Evolutionary conservation across 169 alveolate species (phyloP).

Genomic region (Eimeria nieschulzi): DNA sequence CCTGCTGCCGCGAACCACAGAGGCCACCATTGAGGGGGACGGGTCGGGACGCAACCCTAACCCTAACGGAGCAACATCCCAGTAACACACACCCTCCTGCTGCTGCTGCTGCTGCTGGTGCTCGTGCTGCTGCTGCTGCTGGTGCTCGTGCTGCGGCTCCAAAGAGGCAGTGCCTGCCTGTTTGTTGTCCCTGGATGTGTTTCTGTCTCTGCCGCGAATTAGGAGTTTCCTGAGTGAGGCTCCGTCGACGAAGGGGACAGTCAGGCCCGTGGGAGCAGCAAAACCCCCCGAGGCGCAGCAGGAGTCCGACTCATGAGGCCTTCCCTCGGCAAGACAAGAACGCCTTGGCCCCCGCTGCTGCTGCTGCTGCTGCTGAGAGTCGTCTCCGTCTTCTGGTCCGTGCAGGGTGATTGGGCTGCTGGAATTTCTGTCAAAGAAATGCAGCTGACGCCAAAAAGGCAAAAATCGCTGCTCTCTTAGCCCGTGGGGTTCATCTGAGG

Average conservation of each 20-base stretch:
- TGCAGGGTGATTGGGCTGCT: conserved; percentile 21
- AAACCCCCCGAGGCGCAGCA: conserved; percentile 39
- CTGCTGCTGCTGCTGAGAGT: background rate
- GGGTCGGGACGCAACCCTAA: conserved; percentile 24
- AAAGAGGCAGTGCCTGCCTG: background rate
- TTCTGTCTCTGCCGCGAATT: background rate
- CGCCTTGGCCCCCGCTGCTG: background rate
- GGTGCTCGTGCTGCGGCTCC: background rate
- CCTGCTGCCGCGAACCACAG: conserved; percentile 5
- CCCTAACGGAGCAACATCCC: background rate
- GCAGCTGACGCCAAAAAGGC: conserved; percentile 42
- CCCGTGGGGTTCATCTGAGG: background rate
- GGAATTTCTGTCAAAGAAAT: conserved; percentile 1
- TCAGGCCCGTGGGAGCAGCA: conserved; percentile 58
- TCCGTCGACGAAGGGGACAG: conserved; percentile 39
- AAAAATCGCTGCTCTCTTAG: background rate
- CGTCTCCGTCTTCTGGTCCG: background rate
- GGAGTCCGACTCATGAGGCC: conserved; percentile 6
- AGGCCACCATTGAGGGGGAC: conserved; percentile 22
- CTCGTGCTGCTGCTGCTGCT: conserved; percentile 12
- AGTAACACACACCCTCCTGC: background rate
- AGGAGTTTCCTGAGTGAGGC: conserved; percentile 27
- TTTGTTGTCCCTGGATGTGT: background rate
- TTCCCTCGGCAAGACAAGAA: background rate
- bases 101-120: background rate